A percentile compares a stretch with the other conserved stretches of the same genome.
These are phyloP conservation scores for Arthroderma sp. DNA, from an alignment of 2,329 filamentous ascomycete genomes.

Conservation along the genomic window DNA sequence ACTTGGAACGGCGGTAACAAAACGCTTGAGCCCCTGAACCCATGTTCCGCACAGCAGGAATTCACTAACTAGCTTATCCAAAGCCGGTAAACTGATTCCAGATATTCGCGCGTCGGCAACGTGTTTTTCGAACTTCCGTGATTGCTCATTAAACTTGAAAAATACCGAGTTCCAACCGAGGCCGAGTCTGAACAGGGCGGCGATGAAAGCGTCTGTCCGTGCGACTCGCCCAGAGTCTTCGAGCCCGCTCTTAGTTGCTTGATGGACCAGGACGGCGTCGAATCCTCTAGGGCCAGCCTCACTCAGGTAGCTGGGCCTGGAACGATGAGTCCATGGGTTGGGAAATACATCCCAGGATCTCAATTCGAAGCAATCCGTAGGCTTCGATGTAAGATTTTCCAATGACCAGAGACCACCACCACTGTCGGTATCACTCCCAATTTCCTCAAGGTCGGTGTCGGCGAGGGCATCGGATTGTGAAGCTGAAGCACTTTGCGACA, in stretches of 20 bases:
- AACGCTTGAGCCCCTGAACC: conserved; percentile 25
- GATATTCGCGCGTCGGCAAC: conserved; percentile 35
- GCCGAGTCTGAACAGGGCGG: conserved; percentile 27
- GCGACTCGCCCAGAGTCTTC: conserved; percentile 20
- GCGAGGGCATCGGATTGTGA: conserved; percentile 13
- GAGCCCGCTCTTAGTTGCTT: conserved; percentile 12
- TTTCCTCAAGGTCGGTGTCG: conserved; percentile 11
- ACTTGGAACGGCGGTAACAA: conserved; percentile 19
- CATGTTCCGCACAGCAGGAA: conserved; percentile 25
- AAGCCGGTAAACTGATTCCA: conserved; percentile 36
- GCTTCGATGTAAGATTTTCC: conserved; percentile 13
- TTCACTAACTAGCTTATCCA: conserved; percentile 21
- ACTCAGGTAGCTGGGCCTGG: conserved; percentile 29
- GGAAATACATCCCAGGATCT: conserved; percentile 32
- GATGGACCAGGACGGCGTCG: conserved; percentile 24
- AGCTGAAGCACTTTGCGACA: conserved; percentile 11
- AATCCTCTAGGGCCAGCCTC: conserved; percentile 30
- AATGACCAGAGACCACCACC: conserved; percentile 24
- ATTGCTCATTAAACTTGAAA: conserved; percentile 28
- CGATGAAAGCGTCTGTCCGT: conserved; percentile 25
- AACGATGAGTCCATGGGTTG: conserved; percentile 19
- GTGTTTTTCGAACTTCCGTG: conserved; percentile 25
- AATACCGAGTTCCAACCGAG: conserved; percentile 33
- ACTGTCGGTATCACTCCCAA: background rate
- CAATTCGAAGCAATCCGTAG: conserved; percentile 12